These are phyloP conservation scores for Apodospora peruviana DNA, from an alignment of 495 filamentous ascomycete genomes.

Conservation along the genomic window DNA sequence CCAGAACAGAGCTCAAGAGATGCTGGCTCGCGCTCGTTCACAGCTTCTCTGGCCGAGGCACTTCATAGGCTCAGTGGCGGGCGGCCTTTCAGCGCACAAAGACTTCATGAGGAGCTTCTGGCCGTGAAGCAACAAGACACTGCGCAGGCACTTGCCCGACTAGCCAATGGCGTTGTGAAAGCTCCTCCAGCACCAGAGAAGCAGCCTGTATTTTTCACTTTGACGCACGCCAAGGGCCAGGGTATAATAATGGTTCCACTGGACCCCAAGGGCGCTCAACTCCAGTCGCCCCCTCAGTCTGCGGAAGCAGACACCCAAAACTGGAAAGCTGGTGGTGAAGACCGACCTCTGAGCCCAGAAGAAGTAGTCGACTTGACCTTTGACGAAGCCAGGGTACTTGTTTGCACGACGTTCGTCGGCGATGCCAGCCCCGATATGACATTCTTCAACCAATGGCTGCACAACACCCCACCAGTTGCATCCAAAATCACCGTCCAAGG, in stretches of 20 bases:
- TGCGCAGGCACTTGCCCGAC: slow-evolving; percentile 27
- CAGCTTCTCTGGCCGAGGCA: slow-evolving; percentile 41
- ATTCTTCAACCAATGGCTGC: slow-evolving; percentile 53
- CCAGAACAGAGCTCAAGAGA: slow-evolving; percentile 43
- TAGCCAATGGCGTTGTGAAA: slow-evolving; percentile 41
- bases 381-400: slow-evolving; percentile 47
- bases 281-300: slow-evolving; percentile 35
- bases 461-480: slow-evolving; percentile 39
- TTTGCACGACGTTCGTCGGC: slow-evolving; percentile 52
- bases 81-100: slow-evolving; percentile 43
- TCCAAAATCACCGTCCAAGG: slow-evolving; percentile 52
- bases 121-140: slow-evolving; percentile 35
- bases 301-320: slow-evolving; percentile 30
- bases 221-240: slow-evolving; percentile 44
- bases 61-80: slow-evolving; percentile 41
- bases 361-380: slow-evolving; percentile 44
- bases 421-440: slow-evolving; percentile 53
- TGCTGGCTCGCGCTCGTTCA: slow-evolving; percentile 44
- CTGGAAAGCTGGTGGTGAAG: slow-evolving; percentile 26
- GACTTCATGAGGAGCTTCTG: slow-evolving; percentile 45
- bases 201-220: slow-evolving; percentile 41
- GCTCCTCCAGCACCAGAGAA: slow-evolving; percentile 27
- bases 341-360: slow-evolving; percentile 31
- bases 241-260: slow-evolving; percentile 41
- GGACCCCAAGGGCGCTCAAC: slow-evolving; percentile 26